phyloP scores from a whole-genome alignment of 805 yeast species.

The Ogataea paradorogensis region DNA sequence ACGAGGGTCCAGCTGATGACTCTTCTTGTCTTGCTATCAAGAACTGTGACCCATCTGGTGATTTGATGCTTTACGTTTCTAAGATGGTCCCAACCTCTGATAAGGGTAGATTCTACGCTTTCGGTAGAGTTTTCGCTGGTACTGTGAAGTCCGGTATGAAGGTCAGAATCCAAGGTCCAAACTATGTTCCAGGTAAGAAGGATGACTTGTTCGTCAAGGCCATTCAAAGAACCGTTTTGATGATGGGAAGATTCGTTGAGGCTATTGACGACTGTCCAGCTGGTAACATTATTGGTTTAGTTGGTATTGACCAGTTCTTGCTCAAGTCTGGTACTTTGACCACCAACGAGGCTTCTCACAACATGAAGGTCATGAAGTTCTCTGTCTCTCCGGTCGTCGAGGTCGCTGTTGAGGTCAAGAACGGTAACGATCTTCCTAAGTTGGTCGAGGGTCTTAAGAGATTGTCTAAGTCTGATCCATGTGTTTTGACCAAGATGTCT shows the following conservation, averaged over 20 bases:
- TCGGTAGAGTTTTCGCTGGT: conserved; percentile 99
- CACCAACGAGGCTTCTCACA: conserved; percentile 95
- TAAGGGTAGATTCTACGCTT: conserved; percentile 99
- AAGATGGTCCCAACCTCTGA: conserved; percentile 99
- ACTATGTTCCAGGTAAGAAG: conserved; percentile 98
- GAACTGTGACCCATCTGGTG: conserved; percentile 98
- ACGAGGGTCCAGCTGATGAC: conserved; percentile 98
- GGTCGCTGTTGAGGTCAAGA: conserved; percentile 99
- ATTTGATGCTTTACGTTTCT: conserved; percentile 98
- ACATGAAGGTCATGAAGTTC: conserved; percentile 99
- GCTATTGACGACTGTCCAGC: conserved; percentile 99
- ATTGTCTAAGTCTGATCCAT: conserved; percentile 99
- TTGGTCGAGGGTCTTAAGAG: conserved; percentile 99
- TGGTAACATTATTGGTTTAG: conserved; percentile 99
- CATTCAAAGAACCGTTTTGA: conserved; percentile 97
- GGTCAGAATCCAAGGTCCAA: conserved; percentile 99
- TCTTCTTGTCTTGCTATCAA: conserved; percentile 87
- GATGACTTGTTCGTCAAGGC: conserved; percentile 96
- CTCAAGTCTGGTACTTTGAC: conserved; percentile 99
- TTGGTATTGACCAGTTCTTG: conserved; percentile 99
- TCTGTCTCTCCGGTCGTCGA: conserved; percentile 99
- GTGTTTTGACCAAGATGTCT: conserved; percentile 84
- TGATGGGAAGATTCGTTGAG: conserved; percentile 99
- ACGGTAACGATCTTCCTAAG: conserved; percentile 99
- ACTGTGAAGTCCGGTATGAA: conserved; percentile 98